Percentiles rank a stretch among this genome's conserved stretches.
Conservation (phyloP, 768 basidiomycete genomes). For the Roridomyces roridus region DNA sequence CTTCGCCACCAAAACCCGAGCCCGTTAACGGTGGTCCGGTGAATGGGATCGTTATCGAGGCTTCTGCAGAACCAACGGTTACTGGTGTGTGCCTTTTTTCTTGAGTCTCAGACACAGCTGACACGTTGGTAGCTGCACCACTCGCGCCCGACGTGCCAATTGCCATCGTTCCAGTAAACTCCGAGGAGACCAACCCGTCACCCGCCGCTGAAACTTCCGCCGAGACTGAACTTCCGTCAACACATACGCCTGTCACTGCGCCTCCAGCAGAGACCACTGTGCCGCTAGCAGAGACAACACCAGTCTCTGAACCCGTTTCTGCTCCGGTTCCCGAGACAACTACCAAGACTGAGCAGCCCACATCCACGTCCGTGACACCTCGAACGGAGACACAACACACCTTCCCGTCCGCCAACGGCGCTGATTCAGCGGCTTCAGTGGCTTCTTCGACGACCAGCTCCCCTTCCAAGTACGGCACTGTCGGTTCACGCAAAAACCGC, state of each 20-base stretch:
- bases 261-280: neutral
- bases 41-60: too few species aligned
- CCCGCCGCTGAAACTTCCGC: neutral
- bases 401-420: slow-evolving; percentile 33
- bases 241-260: slow-evolving; percentile 24
- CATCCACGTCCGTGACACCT: slow-evolving; percentile 14
- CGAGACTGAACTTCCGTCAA: slow-evolving; percentile 16
- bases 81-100: too few species aligned
- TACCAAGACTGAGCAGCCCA: neutral
- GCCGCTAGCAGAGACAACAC: neutral
- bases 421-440: too few species aligned
- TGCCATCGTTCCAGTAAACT: slow-evolving; percentile 47
- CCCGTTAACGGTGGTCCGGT: slow-evolving; percentile 5
- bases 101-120: slow-evolving; percentile 5
- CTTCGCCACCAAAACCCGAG: slow-evolving; percentile 49
- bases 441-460: slow-evolving; percentile 28
- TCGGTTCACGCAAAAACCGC: slow-evolving; percentile 54
- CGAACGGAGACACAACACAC: slow-evolving; percentile 24
- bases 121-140: slow-evolving; percentile 15
- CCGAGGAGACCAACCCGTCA: slow-evolving; percentile 41
- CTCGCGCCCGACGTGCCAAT: slow-evolving; percentile 43
- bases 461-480: slow-evolving; percentile 43
- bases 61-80: slow-evolving; percentile 6
- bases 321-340: neutral
- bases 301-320: neutral